Base-by-base conservation (phyloP, 1,284 basidiomycete species). In the Sanguinoderma infundibulare region DNA sequence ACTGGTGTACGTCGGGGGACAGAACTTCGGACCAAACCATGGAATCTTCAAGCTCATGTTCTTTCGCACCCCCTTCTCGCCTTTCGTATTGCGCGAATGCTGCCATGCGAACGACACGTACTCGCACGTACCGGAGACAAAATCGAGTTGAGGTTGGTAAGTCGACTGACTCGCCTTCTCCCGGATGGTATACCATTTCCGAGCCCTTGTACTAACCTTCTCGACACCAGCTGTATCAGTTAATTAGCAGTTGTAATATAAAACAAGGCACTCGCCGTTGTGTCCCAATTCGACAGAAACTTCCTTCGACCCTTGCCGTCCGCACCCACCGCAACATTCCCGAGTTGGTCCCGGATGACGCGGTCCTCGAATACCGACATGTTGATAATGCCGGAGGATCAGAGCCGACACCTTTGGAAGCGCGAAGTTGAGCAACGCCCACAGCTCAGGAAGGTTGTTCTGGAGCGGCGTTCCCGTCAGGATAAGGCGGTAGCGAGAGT, bases 361-460 rank as follows among this genome's bases (percentile, higher is more conserved):
- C 5, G 1, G 3, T 42, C 10, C 22, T 42, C 40, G 22, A 24
- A 42, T 1, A 10, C 5, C 9, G 40, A 42, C 22, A 24, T 42
- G 20, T 5, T 20, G n/a, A 10, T 40, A 40, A 8, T 4, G 1
- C n/a, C 7, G 39, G 39, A 14, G 36, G 17, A 15, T 39, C 38
- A 39, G 1, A 39, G 12, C 20, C n/a, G n/a, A n/a, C n/a, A 99
- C 91, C 79, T 95, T 98, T 26, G 98, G 98, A n/a, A 99, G 82
- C 51, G 96, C 97, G 74, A 99, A 99, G 78, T 99, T 99, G 75
- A 99, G 91, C 60, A 99, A 83, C 2, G 97, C 89, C 97, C 98
- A 99, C 42, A 99, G 81, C 77, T 99, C 98, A 14, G 97, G 97
- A 38, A 99, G 86, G 75, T 99, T 99, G 83, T 99, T 99, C 77